Evolutionary conservation across 2,329 filamentous ascomycete genomes (phyloP).

Genomic region (Beauveria australis): DNA sequence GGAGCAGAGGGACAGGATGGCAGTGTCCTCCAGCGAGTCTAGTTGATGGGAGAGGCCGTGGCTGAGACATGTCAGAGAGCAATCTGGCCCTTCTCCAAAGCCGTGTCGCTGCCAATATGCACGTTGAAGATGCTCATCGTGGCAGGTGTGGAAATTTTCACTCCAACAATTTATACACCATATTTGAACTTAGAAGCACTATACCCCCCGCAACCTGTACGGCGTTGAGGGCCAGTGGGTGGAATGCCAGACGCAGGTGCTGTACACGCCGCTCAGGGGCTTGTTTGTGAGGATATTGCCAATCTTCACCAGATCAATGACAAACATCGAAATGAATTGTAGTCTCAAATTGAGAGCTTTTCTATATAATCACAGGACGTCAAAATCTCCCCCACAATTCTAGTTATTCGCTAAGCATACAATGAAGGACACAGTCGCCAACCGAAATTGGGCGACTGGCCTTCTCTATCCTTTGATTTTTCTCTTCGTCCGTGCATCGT

Average conservation of each 20-base stretch:
- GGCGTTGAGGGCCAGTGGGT: neutral
- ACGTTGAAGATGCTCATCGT: neutral
- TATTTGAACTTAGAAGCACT: neutral
- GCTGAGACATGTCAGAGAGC: neutral
- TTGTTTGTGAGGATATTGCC: neutral
- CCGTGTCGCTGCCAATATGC: neutral
- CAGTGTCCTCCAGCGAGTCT: no score
- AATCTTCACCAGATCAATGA: neutral
- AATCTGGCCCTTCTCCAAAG: neutral
- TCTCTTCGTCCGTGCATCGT: neutral
- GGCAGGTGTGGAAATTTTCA: no score
- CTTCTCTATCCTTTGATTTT: neutral
- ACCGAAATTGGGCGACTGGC: neutral
- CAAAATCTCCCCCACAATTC: neutral
- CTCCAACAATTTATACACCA: no score
- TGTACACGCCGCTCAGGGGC: neutral
- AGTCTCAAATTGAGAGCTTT: neutral
- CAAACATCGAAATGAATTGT: neutral
- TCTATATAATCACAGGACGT: slow-evolving; percentile 3
- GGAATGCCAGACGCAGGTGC: neutral
- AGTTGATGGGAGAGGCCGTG: no score
- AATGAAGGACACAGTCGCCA: neutral
- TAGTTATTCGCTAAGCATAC: slow-evolving; percentile 1
- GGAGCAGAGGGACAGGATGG: no score
- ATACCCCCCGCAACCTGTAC: neutral